These are phyloP conservation scores for Colletotrichum sublineola DNA, from an alignment of 2,329 filamentous ascomycete genomes.

Conservation along the genomic window DNA sequence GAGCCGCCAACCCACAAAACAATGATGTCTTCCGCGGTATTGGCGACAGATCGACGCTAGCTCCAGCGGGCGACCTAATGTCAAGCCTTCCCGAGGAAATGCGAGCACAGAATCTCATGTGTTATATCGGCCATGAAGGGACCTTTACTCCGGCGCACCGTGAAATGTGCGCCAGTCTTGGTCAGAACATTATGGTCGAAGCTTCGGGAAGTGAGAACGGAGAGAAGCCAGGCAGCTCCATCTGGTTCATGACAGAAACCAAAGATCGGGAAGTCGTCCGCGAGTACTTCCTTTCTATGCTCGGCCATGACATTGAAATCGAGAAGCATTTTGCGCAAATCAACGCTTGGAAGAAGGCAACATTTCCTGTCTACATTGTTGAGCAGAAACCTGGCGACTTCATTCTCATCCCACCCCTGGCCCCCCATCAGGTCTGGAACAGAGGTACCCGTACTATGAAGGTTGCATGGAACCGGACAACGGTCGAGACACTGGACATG, in stretches of 20 bases:
- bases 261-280: conserved; percentile 91
- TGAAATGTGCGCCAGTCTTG: conserved; percentile 97
- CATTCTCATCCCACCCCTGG: conserved; percentile 91
- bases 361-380: conserved; percentile 92
- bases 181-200: conserved; percentile 99
- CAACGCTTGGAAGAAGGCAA: conserved; percentile 94
- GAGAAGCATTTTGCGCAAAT: conserved; percentile 97
- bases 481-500: conserved; percentile 88
- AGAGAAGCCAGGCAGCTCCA: conserved; percentile 86
- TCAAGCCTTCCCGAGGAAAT: conserved; percentile 87
- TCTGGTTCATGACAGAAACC: conserved; percentile 99
- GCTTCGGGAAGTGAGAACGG: conserved; percentile 80
- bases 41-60: conserved; percentile 67
- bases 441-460: conserved; percentile 96
- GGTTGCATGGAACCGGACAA: conserved; percentile 97
- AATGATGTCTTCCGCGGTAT: conserved; percentile 58
- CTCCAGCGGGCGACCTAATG: conserved; percentile 91
- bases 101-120: conserved; percentile 97
- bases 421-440: conserved; percentile 99
- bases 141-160: conserved; percentile 96
- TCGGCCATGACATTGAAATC: conserved; percentile 96
- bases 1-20: conserved; percentile 45
- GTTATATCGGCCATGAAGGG: conserved; percentile 96
- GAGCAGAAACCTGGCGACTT: conserved; percentile 93
- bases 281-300: conserved; percentile 92